Conservation (phyloP, 495 filamentous ascomycete species). For the Penicillium waksmanii region DNA sequence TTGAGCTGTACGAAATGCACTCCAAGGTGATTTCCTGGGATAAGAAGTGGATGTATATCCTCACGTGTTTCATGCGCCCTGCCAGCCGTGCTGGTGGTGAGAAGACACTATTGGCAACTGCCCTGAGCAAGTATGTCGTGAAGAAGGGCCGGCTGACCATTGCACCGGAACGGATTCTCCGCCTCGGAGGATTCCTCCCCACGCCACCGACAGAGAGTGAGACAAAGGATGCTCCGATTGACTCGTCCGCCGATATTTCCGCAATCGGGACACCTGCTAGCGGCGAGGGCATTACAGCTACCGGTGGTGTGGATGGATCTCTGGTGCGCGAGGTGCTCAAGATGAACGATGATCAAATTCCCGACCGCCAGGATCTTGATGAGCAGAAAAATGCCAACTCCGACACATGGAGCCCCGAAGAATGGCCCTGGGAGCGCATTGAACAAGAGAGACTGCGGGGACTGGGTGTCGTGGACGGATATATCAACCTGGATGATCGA, state of each 20-base stretch:
- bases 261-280: conserved; percentile 39
- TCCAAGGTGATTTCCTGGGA: conserved; percentile 74
- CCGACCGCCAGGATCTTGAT: conserved; percentile 30
- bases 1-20: conserved; percentile 68
- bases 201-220: conserved; percentile 22
- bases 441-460: conserved; percentile 62
- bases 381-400: conserved; percentile 39
- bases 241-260: conserved; percentile 37
- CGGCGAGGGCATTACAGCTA: conserved; percentile 40
- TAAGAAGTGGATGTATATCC: conserved; percentile 79
- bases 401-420: conserved; percentile 40
- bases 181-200: conserved; percentile 66
- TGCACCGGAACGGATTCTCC: conserved; percentile 75
- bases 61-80: conserved; percentile 70
- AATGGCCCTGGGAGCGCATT: conserved; percentile 59
- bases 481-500: conserved; percentile 53
- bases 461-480: conserved; percentile 55
- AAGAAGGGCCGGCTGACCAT: conserved; percentile 88
- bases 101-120: conserved; percentile 71
- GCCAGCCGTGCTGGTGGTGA: conserved; percentile 44
- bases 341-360: conserved; percentile 35
- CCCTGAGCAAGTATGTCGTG: conserved; percentile 84
- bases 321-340: conserved; percentile 45
- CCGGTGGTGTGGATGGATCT: conserved; percentile 37
- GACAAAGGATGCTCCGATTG: conserved; percentile 8